Conservation (phyloP, 371 early-diverging fungal genomes). For the Umbelopsis sp. region DNA sequence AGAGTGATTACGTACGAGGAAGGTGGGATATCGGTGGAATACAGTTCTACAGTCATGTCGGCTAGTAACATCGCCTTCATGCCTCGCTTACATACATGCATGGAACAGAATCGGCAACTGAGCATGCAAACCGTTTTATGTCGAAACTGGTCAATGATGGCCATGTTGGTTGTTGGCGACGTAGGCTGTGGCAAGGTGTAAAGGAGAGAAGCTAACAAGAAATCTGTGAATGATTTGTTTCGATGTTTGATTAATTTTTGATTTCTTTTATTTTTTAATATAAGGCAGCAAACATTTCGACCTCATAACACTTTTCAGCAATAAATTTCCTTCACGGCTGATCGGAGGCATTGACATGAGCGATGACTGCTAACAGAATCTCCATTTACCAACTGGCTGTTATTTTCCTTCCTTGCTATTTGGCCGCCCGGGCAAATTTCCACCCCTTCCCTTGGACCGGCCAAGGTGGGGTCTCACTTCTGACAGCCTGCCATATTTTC, state of each 20-base stretch:
- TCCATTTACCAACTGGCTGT: no score
- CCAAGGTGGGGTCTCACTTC: conserved; percentile 13
- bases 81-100: conserved; percentile 73
- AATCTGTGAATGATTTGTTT: no score
- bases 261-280: no score
- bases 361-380: no score
- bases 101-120: conserved; percentile 58
- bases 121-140: conserved; percentile 65
- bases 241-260: no score
- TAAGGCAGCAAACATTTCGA: no score
- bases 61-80: conserved; percentile 93
- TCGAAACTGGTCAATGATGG: conserved; percentile 48
- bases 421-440: conserved; percentile 4
- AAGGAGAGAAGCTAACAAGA: no score
- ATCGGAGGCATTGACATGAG: no score
- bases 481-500: conserved; percentile 7
- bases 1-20: conserved; percentile 56
- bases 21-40: conserved; percentile 89
- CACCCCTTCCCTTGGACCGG: conserved; percentile 14
- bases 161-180: background rate
- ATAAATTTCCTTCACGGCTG: no score
- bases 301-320: no score
- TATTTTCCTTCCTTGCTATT: background rate
- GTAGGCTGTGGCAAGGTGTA: background rate
- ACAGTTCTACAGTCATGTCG: conserved; percentile 83